Conservation (phyloP, 164 flowering plant genomes). For the Cinnamomum chago region DNA sequence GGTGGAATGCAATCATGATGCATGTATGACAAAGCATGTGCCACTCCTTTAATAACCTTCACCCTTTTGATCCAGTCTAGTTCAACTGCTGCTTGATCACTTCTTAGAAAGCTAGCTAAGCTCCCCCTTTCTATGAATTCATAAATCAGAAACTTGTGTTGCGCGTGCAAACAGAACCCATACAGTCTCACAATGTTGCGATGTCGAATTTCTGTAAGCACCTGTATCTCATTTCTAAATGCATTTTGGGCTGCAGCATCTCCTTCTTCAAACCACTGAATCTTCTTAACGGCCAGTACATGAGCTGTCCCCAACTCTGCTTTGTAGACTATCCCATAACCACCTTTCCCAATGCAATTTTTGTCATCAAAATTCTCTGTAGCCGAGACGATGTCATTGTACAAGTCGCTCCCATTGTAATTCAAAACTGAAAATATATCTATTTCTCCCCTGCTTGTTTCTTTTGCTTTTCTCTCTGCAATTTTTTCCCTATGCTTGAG, state of each 20-base stretch:
- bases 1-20: conserved; percentile 57
- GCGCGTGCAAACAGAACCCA: conserved; percentile 19
- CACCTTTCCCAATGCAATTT: conserved; percentile 16
- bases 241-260: not conserved
- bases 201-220: conserved; percentile 27
- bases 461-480: not conserved
- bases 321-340: conserved; percentile 15
- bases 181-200: conserved; percentile 32
- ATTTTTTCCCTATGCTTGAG: not conserved
- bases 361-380: conserved; percentile 14
- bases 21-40: conserved; percentile 64
- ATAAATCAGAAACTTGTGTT: conserved; percentile 25
- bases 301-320: conserved; percentile 10
- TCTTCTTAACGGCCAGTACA: not conserved
- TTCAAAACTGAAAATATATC: conserved; percentile 13
- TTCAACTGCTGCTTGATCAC: conserved; percentile 22
- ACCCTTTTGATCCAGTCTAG: conserved; percentile 47
- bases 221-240: not conserved
- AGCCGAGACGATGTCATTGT: conserved; percentile 12
- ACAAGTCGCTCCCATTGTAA: conserved; percentile 6
- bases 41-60: conserved; percentile 47
- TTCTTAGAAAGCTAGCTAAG: conserved; percentile 34
- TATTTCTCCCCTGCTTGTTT: not conserved
- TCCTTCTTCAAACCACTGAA: not conserved
- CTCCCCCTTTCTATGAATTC: conserved; percentile 46